Evolutionary conservation across 176 grass and related monocot species (phyloP).

Genomic region (Musa acuminata): DNA sequence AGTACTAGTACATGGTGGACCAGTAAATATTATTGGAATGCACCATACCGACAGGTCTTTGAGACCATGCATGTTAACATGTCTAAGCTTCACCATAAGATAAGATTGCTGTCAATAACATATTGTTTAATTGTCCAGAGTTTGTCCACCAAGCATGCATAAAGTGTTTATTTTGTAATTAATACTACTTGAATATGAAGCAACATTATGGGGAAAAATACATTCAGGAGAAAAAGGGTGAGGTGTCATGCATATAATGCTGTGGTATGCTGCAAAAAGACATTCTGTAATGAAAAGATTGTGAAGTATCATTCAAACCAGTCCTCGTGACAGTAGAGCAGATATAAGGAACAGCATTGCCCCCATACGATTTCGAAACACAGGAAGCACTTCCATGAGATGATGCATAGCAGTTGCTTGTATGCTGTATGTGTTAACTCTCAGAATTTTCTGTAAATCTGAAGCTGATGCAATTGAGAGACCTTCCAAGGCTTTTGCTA

Average conservation of each 20-base stretch:
- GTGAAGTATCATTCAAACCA: constrained; percentile 43
- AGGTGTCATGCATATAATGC: no score
- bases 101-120: not conserved
- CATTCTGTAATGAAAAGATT: not conserved
- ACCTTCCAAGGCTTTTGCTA: constrained; percentile 56
- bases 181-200: no score
- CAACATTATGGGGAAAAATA: no score
- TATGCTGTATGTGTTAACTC: constrained; percentile 51
- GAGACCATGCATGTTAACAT: not conserved
- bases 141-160: not conserved
- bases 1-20: no score
- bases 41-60: no score
- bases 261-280: not conserved
- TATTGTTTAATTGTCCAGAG: not conserved
- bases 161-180: not conserved
- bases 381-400: constrained; percentile 57
- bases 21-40: no score
- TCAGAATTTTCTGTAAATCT: constrained; percentile 87
- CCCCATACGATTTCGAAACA: constrained; percentile 86
- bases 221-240: no score
- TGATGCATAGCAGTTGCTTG: constrained; percentile 51
- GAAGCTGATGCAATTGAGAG: constrained; percentile 74
- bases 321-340: constrained; percentile 81
- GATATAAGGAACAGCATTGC: constrained; percentile 92
- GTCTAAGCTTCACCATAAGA: not conserved